A percentile compares a stretch with the other conserved stretches of the same genome.
Conservation (phyloP, 495 filamentous ascomycete species). For the Eremomyces bilateralis region DNA sequence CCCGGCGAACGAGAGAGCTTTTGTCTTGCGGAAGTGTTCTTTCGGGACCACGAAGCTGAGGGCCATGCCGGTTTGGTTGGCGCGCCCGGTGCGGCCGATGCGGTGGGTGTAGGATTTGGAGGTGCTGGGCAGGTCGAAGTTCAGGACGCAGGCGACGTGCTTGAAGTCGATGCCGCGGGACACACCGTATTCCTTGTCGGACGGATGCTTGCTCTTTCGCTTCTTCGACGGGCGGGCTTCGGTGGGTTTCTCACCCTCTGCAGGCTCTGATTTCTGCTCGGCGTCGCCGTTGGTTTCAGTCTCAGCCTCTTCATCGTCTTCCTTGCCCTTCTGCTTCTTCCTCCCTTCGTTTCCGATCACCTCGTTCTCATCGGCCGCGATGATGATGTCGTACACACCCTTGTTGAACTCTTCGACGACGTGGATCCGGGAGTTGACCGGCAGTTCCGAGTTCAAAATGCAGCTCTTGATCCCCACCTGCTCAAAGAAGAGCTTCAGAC, state of each 20-base stretch:
- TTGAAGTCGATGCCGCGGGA: slow-evolving; percentile 93
- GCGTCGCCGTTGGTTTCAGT: slow-evolving; percentile 1
- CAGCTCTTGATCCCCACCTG: slow-evolving; percentile 90
- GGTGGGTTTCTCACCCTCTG: slow-evolving; percentile 5
- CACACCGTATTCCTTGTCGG: slow-evolving; percentile 74
- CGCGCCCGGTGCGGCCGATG: slow-evolving; percentile 81
- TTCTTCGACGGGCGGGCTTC: slow-evolving; percentile 29
- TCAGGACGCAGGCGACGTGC: slow-evolving; percentile 82
- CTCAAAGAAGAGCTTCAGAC: slow-evolving; percentile 86
- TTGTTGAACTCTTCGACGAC: slow-evolving; percentile 96
- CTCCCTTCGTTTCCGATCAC: slow-evolving; percentile 38
- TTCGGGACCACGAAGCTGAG: slow-evolving; percentile 81
- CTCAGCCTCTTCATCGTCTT: slow-evolving; percentile 6
- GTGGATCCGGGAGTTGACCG: slow-evolving; percentile 79
- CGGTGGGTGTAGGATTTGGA: slow-evolving; percentile 91
- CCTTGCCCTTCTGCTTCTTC: slow-evolving; percentile 15
- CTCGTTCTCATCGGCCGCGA: slow-evolving; percentile 86
- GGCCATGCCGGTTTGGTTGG: slow-evolving; percentile 76
- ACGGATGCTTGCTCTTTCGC: slow-evolving; percentile 29
- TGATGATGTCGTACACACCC: slow-evolving; percentile 88
- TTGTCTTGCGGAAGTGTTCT: slow-evolving; percentile 66
- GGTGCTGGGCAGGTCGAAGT: slow-evolving; percentile 80
- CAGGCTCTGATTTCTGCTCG: slow-evolving; percentile 2
- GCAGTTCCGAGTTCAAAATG: slow-evolving; percentile 85
- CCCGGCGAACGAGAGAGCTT: slow-evolving; percentile 51